These are phyloP conservation scores for Hortiboletus campestris DNA, from an alignment of 768 basidiomycete genomes.

Conservation along the genomic window DNA sequence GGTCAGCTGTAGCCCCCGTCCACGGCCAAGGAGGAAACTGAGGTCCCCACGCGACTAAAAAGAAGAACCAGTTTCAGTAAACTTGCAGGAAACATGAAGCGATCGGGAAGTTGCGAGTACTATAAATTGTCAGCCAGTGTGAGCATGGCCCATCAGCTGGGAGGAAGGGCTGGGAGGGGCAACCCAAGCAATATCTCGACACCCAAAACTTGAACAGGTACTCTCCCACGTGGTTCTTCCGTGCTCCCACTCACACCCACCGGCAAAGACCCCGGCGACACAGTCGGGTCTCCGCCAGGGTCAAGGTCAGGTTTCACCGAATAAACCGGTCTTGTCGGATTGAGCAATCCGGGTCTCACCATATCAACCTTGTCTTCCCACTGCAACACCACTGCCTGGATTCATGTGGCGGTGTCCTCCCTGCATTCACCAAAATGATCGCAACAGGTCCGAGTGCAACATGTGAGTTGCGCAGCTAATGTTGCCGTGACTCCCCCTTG, in stretches of 20 bases:
- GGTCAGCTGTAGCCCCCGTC: background rate
- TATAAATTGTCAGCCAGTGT: conserved; percentile 13
- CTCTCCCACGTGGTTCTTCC: conserved; percentile 26
- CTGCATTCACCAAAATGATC: background rate
- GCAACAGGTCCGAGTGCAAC: conserved; percentile 2
- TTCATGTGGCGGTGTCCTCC: conserved; percentile 12
- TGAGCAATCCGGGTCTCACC: conserved; percentile 12
- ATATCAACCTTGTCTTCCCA: conserved; percentile 3
- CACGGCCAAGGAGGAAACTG: conserved; percentile 3
- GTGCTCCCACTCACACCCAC: conserved; percentile 23
- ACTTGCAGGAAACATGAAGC: conserved; percentile 10
- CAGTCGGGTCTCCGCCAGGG: conserved; percentile 10
- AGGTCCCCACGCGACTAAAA: conserved; percentile 16
- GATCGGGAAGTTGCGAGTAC: conserved; percentile 23
- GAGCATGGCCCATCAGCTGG: conserved; percentile 7
- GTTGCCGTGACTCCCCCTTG: conserved; percentile 20
- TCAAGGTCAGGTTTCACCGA: conserved; percentile 14
- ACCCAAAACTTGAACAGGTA: conserved; percentile 7
- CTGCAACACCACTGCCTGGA: background rate
- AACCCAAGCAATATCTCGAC: conserved; percentile 16
- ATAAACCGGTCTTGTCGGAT: conserved; percentile 8
- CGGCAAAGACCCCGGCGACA: conserved; percentile 1
- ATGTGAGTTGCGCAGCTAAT: conserved; percentile 6
- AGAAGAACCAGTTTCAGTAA: conserved; percentile 8
- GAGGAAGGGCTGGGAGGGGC: conserved; percentile 14